Percentiles rank a stretch among this genome's conserved stretches.
Evolutionary conservation across 805 yeast genomes (phyloP).

Genomic region (Candida coleopterorum): DNA sequence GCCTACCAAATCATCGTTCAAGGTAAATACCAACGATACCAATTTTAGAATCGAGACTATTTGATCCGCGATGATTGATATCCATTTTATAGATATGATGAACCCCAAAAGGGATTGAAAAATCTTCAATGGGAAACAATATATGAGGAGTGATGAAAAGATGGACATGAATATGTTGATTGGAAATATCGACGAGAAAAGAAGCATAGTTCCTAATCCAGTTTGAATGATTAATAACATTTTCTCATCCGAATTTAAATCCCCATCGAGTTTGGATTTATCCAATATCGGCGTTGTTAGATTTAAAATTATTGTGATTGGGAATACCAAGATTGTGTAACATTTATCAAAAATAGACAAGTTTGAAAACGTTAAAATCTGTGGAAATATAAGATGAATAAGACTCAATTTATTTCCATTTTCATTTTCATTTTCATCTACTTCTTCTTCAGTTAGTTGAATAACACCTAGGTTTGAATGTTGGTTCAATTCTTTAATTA

Average conservation of each 20-base stretch:
- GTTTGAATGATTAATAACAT: slow-evolving; percentile 24
- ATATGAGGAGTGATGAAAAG: no score
- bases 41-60: slow-evolving; percentile 62
- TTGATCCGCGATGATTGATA: slow-evolving; percentile 64
- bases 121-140: no score
- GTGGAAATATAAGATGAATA: slow-evolving; percentile 15
- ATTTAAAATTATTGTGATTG: slow-evolving; percentile 22
- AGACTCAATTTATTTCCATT: slow-evolving; percentile 8
- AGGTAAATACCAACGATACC: slow-evolving; percentile 51
- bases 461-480: slow-evolving; percentile 17
- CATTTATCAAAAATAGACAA: slow-evolving; percentile 10
- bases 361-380: slow-evolving; percentile 11
- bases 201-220: slow-evolving; percentile 8
- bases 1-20: slow-evolving; percentile 80
- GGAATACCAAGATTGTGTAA: slow-evolving; percentile 14
- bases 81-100: slow-evolving; percentile 58
- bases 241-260: slow-evolving; percentile 12
- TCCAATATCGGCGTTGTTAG: slow-evolving; percentile 32
- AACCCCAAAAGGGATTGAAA: slow-evolving; percentile 54
- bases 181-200: no score
- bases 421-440: slow-evolving; percentile 5
- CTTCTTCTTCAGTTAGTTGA: slow-evolving; percentile 11
- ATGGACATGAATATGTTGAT: no score
- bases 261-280: slow-evolving; percentile 10
- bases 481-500: slow-evolving; percentile 27